Evolutionary conservation across 768 basidiomycete genomes (phyloP).

Genomic region (Phanerochaete sordida): DNA sequence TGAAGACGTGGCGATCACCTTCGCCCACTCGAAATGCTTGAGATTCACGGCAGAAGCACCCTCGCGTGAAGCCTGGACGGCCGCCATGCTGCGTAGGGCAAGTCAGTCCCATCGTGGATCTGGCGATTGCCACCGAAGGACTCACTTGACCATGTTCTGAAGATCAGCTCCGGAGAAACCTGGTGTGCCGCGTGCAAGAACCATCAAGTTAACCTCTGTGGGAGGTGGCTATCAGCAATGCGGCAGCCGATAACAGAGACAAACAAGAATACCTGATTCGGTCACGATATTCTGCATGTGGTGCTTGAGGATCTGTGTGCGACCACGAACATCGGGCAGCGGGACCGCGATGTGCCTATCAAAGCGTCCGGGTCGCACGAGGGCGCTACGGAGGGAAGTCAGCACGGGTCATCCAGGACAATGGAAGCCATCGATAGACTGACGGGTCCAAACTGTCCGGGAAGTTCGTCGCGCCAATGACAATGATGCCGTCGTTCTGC

Average conservation of each 20-base stretch:
- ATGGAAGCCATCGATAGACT: conserved; percentile 26
- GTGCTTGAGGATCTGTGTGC: conserved; percentile 89
- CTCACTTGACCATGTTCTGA: conserved; percentile 94
- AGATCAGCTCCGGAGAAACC: conserved; percentile 97
- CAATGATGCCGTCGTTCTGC: conserved; percentile 90
- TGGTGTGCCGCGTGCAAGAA: conserved; percentile 90
- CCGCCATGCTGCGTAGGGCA: conserved; percentile 44
- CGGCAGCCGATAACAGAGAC: not conserved
- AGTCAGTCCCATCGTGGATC: not conserved
- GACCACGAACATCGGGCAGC: conserved; percentile 90
- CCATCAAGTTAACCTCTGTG: conserved; percentile 76
- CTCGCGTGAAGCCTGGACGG: conserved; percentile 91
- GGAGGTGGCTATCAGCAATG: conserved; percentile 1
- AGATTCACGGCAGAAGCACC: conserved; percentile 65
- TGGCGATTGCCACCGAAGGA: conserved; percentile 13
- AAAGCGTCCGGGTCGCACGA: conserved; percentile 95
- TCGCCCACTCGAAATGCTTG: conserved; percentile 97
- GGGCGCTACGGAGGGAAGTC: conserved; percentile 53
- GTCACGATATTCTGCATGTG: conserved; percentile 81
- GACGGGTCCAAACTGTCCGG: conserved; percentile 90
- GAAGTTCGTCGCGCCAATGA: conserved; percentile 98
- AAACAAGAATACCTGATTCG: conserved; percentile 42
- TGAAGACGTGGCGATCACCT: conserved; percentile 41
- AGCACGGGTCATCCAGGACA: not conserved
- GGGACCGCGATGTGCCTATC: conserved; percentile 92